Evolutionary conservation across 1,139 yeast genomes (phyloP), one percentile per base, ranked within the genome.

Genomic region (Oligophagozyma castellii): DNA sequence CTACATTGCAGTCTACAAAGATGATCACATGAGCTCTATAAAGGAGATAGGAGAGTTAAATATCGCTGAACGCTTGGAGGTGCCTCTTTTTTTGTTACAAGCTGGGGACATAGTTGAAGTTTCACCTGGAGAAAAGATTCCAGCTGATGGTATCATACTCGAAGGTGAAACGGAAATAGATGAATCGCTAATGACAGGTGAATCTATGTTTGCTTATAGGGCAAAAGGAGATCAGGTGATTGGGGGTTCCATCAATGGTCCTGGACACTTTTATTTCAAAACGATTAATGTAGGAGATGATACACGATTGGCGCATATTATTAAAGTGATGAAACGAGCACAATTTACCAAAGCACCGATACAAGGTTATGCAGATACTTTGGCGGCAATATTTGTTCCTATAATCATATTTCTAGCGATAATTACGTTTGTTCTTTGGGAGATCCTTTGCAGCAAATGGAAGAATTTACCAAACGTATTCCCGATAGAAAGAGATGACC

Each of bases 151-250:
- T 21, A 48, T 63, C 5, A 71, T 92, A 14, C 56, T 77, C 2
- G 63, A 64, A 37, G 98, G 98, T 5, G 69, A 67, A 35, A 70
- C 95, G 0, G 93, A 80, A 44, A 65, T 83, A 15, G 89, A 86
- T 46, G 98, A 89, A 53, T 75, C 95, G 4, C 58, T 84, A 19
- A 63, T 89, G 33, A 86, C 98, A 0, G 98, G 98, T 27, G 98
- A 89, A 56, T 69, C 93, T 0, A 51, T 70, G 27, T 89, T 94
- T 0, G 73, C 84, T 0, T 55, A 59, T 24, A 89, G 86, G 44
- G 45, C 35, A 3, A 44, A 46, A 3, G 84, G 83, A 2, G 77
- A 76, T 29, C 36, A 44, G 2, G 79, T 89, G 1, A 73, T 81
- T 46, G 95, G 95, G 8, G 99, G 99, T 0, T 77, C 95, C 2